Evolutionary conservation across 257 asterid species (phyloP).

Genomic region (Salvia miltiorrhiza): DNA sequence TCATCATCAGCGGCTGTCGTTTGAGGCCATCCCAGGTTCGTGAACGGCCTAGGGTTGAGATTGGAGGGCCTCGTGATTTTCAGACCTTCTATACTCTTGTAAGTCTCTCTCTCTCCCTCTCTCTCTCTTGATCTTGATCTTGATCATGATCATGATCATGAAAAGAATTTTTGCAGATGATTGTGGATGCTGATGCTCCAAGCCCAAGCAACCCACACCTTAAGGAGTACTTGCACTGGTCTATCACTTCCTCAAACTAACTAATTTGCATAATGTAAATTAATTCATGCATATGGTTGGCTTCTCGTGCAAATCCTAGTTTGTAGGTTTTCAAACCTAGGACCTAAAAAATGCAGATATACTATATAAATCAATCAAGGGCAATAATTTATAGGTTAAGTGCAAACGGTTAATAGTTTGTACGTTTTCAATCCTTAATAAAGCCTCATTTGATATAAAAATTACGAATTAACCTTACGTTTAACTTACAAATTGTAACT

Average conservation of each 20-base stretch:
- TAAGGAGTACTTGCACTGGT: slow-evolving; percentile 47
- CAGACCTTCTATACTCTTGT: slow-evolving; percentile 40
- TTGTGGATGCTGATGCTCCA: slow-evolving; percentile 54
- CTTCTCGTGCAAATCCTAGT: no score
- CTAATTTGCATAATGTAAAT: not conserved
- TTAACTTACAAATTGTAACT: no score
- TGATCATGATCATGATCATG: not conserved
- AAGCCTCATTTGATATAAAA: no score
- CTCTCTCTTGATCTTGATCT: no score
- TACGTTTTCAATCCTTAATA: no score
- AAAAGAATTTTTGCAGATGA: slow-evolving; percentile 12
- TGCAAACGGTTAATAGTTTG: no score
- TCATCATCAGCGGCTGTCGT: slow-evolving; percentile 25
- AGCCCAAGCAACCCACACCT: slow-evolving; percentile 36
- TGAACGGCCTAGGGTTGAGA: slow-evolving; percentile 28
- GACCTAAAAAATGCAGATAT: no score
- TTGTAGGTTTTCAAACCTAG: no score
- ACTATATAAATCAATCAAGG: no score
- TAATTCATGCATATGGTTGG: not conserved
- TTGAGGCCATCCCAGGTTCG: slow-evolving; percentile 31
- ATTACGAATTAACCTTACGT: no score
- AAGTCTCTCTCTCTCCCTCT: slow-evolving; percentile 9
- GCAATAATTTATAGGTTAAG: no score
- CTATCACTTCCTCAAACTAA: not conserved
- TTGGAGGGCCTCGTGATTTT: slow-evolving; percentile 32